A percentile compares a stretch with the other conserved stretches of the same genome.
Conservation (phyloP, 495 filamentous ascomycete genomes). For the Letharia columbiana region DNA sequence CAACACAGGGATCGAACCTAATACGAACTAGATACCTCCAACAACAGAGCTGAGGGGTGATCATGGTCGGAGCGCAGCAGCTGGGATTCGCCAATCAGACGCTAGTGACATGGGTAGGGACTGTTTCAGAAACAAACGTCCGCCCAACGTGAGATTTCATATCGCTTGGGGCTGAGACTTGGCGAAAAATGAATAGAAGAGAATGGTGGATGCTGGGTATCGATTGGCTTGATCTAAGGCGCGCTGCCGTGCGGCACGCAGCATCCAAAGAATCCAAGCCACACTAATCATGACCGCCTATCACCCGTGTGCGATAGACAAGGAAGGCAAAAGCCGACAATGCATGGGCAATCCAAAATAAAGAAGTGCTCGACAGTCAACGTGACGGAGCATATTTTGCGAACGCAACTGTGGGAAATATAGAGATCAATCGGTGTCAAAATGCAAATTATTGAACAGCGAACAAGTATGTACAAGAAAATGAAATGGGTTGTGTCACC, state of each 20-base stretch:
- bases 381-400: not conserved
- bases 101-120: not conserved
- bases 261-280: not conserved
- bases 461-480: not conserved
- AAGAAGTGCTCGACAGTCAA: not conserved
- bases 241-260: not conserved
- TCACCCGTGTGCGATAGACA: not conserved
- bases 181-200: not conserved
- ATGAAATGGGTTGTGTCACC: not conserved
- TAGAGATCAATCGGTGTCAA: not conserved
- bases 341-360: not conserved
- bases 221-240: not conserved
- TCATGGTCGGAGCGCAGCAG: not conserved
- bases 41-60: not conserved
- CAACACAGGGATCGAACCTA: too few species aligned
- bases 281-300: not conserved
- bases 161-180: not conserved
- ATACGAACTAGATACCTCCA: too few species aligned
- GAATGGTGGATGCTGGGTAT: not conserved
- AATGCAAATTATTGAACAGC: not conserved
- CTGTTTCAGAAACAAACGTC: slow-evolving; percentile 1
- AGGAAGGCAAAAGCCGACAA: not conserved
- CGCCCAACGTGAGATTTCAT: not conserved
- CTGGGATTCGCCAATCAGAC: not conserved
- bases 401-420: not conserved